phyloP scores from a whole-genome alignment of 495 filamentous ascomycete genomes.

The Hyaloscypha bicolor region DNA sequence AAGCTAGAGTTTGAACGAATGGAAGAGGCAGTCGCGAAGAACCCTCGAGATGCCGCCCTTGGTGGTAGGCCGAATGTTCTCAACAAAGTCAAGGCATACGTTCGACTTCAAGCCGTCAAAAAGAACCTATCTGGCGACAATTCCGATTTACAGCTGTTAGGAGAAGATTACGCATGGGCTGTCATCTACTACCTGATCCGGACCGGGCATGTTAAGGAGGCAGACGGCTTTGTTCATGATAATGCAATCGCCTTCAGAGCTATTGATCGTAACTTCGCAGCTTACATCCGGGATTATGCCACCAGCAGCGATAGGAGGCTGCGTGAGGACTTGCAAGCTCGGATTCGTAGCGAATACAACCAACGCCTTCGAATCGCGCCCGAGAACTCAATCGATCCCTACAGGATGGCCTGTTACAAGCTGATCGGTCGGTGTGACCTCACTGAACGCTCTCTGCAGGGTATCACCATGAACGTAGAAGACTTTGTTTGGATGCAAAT shows the following conservation, averaged over 20 bases:
- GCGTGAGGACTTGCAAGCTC: conserved; percentile 74
- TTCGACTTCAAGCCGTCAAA: conserved; percentile 71
- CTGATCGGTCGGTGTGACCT: conserved; percentile 95
- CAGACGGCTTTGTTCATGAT: conserved; percentile 78
- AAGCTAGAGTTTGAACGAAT: conserved; percentile 71
- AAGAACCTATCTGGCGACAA: conserved; percentile 82
- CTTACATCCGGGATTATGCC: conserved; percentile 82
- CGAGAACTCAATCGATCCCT: conserved; percentile 88
- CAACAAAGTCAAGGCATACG: conserved; percentile 90
- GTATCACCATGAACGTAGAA: conserved; percentile 77
- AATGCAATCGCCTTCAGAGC: conserved; percentile 79
- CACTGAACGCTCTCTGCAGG: conserved; percentile 74
- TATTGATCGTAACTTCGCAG: conserved; percentile 85
- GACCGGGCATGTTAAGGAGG: conserved; percentile 80
- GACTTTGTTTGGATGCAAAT: conserved; percentile 99
- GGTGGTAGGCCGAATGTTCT: conserved; percentile 85
- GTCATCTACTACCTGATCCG: conserved; percentile 91
- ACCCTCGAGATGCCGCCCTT: conserved; percentile 84
- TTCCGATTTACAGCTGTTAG: conserved; percentile 68
- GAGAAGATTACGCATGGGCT: conserved; percentile 89
- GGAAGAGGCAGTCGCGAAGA: conserved; percentile 73
- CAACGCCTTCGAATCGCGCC: conserved; percentile 80
- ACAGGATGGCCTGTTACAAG: conserved; percentile 97
- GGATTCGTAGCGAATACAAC: conserved; percentile 87
- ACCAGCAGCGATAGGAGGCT: conserved; percentile 72